Conservation (phyloP, 495 filamentous ascomycete genomes). For the Penicillium ochrochloron region DNA sequence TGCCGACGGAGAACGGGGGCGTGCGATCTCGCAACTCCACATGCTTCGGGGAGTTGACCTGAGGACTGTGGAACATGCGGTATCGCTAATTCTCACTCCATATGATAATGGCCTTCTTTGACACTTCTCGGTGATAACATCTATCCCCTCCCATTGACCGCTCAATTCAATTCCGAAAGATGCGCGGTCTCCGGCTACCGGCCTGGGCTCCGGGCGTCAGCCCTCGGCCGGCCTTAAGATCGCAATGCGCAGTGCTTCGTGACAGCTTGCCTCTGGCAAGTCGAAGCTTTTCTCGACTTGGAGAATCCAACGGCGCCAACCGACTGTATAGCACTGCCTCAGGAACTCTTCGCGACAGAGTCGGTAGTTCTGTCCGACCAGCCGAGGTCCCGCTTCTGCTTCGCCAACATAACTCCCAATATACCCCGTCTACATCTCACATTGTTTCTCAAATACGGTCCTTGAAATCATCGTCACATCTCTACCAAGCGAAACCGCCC, state of each 20-base stretch:
- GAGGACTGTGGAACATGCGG: constrained; percentile 21
- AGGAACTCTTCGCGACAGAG: constrained; percentile 26
- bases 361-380: constrained; percentile 18
- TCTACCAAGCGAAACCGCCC: constrained; percentile 34
- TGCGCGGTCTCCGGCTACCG: constrained; percentile 49
- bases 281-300: constrained; percentile 6
- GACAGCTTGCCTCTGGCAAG: constrained; percentile 25
- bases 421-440: constrained; percentile 23
- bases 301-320: constrained; percentile 15
- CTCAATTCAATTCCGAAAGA: constrained; percentile 33
- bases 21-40: constrained; percentile 29
- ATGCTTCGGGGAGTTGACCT: constrained; percentile 24
- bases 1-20: constrained; percentile 26
- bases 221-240: constrained; percentile 31
- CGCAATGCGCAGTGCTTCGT: constrained; percentile 25
- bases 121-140: constrained; percentile 31
- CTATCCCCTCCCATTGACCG: constrained; percentile 29
- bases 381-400: constrained; percentile 24
- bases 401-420: constrained; percentile 22
- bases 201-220: constrained; percentile 42
- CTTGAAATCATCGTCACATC: constrained; percentile 37
- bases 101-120: constrained; percentile 45
- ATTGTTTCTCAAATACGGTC: constrained; percentile 32
- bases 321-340: constrained; percentile 36
- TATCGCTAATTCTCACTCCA: constrained; percentile 18